Evolutionary conservation across 768 basidiomycete genomes (phyloP), one percentile per base, ranked within the genome.

Genomic region (Suillus fuscotomentosus): DNA sequence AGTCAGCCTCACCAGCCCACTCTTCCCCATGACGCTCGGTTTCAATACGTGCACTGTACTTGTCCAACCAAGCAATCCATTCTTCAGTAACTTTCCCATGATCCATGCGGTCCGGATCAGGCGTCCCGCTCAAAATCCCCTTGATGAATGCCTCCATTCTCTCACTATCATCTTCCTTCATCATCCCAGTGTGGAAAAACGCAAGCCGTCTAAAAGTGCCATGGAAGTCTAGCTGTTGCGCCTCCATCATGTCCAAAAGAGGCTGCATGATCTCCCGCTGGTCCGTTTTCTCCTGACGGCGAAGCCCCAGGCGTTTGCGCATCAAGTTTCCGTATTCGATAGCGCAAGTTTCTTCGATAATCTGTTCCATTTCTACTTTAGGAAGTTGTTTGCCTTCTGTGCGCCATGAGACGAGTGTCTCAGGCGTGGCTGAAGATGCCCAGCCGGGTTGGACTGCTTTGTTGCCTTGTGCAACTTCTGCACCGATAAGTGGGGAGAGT

Each of bases 401-500:
- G 14, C 81, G 81, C 90, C 92, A 95, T 27, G 81, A 81, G 9
- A 83, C 77, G 45, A 92, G 68, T 65, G 85, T 82, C 22, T 88
- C 87, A 13, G 81, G 68, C 4, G 82, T 75, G 0, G 70, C 82
- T 17, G 78, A 78, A 10, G 83, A 78, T 0, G 88, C 88, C 93
- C 94, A 97, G 1, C 87, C 90, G 22, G 76, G 69, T 6, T 72
- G 67, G 41, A 81, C 76, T 27, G 79, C 81, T 64, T 80, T 80
- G 39, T 81, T 81, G 15, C 85, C 84, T 3, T 79, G 67, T 39
- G 86, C 84, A 20, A 79, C 72, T 70, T 99, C 97, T 8, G 89
- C 91, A 3, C 95, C 95, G 54, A 99, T 88, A 56, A 99, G 78
- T 4, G 94, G 94, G 1, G 92, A 83, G 20, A 97, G 86, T 0